Evolutionary conservation across 2,329 filamentous ascomycete species (phyloP), one percentile per base, ranked within the genome.

Genomic region (Aspergillus clavatus): DNA sequence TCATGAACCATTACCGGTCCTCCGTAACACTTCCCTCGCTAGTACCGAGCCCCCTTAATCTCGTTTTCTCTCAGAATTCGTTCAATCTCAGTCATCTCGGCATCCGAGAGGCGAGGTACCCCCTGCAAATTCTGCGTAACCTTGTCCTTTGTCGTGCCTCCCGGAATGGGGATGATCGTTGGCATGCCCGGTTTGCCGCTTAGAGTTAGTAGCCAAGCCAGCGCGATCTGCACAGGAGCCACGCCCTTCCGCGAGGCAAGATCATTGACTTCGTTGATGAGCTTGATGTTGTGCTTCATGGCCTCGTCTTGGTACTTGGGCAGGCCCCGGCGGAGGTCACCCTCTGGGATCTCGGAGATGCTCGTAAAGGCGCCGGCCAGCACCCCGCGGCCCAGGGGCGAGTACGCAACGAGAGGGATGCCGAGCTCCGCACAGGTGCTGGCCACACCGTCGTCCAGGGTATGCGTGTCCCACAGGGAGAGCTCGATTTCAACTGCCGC

Each of bases 401-500:
- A 78, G 67, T 83, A 83, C 2, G 76, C 76, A 7, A 81, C 63
- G 35, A 83, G 68, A 0, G 80, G 78, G 41, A 83, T 82, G 22
- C 69, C 67, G 1, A 80, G 65, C 59, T 81, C 75, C 1, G 71
- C 74, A 50, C 80, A 83, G 1, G 75, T 71, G 42, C 70, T 59
- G 2, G 77, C 76, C 1, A 84, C 72, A 14, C 75, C 80, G 49
- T 84, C 83, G 14, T 75, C 62, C 4, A 82, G 62, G 37, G 81
- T 75, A 21, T 81, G 74, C 2, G 76, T 79, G 5, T 68, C 68
- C 69, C 74, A 83, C 2, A 82, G 67, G 12, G 74, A 78, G 45
- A 83, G 70, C 58, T 84, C 81, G 19, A 81, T 75, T 56, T 84
- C 81, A 6, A 83, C 79, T 1, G 75, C 74, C 1, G 72, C 71